Evolutionary conservation across 768 basidiomycete genomes (phyloP).

Genomic region (Exsudoporus frostii): DNA sequence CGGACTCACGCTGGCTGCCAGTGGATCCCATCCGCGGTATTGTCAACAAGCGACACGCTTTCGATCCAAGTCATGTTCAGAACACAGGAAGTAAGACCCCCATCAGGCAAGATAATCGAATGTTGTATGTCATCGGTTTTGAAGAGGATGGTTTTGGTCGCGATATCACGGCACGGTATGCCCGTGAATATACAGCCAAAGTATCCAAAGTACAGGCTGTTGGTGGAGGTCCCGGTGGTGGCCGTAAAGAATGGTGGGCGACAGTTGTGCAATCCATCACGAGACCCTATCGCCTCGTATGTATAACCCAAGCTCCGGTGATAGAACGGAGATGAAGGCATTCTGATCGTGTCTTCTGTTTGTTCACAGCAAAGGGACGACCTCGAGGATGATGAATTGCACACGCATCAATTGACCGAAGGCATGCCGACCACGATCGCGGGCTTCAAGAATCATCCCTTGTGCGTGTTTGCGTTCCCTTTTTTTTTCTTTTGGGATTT

Average conservation of each 20-base stretch:
- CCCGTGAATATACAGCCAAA: conserved; percentile 74
- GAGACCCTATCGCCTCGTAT: conserved; percentile 80
- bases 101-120: conserved; percentile 62
- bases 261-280: conserved; percentile 57
- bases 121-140: conserved; percentile 90
- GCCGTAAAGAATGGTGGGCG: conserved; percentile 85
- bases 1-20: conserved; percentile 88
- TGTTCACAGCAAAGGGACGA: conserved; percentile 79
- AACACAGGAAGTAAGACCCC: conserved; percentile 13
- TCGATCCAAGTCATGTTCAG: conserved; percentile 59
- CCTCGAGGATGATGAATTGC: conserved; percentile 86
- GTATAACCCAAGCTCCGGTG: conserved; percentile 26
- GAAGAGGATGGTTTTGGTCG: conserved; percentile 93
- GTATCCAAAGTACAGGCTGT: conserved; percentile 76
- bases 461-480: conserved; percentile 42
- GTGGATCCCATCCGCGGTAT: conserved; percentile 83
- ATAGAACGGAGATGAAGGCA: conserved; percentile 16
- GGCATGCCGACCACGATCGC: conserved; percentile 89
- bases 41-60: conserved; percentile 77
- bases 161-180: conserved; percentile 90
- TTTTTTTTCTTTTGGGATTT: conserved; percentile 24
- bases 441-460: conserved; percentile 95
- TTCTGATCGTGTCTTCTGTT: conserved; percentile 6
- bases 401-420: conserved; percentile 72
- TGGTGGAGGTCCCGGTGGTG: conserved; percentile 44